A percentile compares a stretch with the other conserved stretches of the same genome.
Evolutionary conservation across 768 basidiomycete species (phyloP).

Genomic region (Psilocybe tampanensis): DNA sequence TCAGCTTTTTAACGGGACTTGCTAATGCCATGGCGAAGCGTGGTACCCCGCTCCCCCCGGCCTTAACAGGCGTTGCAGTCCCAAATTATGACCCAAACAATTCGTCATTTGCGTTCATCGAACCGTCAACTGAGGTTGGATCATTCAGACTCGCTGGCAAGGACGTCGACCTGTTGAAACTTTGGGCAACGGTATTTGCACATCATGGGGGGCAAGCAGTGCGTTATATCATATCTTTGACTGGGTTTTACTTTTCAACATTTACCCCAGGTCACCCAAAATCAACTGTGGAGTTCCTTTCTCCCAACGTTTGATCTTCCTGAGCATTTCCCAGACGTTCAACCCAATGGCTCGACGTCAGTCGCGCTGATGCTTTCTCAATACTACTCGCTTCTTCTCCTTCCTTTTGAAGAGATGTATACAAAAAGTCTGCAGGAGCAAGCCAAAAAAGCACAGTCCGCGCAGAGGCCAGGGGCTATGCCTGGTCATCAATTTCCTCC

Average conservation of each 20-base stretch:
- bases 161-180: slow-evolving; percentile 75
- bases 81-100: slow-evolving; percentile 62
- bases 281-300: slow-evolving; percentile 59
- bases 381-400: slow-evolving; percentile 63
- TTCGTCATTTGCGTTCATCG: slow-evolving; percentile 68
- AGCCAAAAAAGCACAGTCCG: slow-evolving; percentile 26
- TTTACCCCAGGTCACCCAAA: slow-evolving; percentile 44
- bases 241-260: slow-evolving; percentile 11
- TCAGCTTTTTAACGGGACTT: slow-evolving; percentile 61
- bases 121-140: slow-evolving; percentile 63
- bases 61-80: slow-evolving; percentile 62
- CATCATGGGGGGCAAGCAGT: slow-evolving; percentile 67
- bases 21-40: slow-evolving; percentile 60
- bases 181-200: slow-evolving; percentile 65
- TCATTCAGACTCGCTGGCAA: slow-evolving; percentile 69
- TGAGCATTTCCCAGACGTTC: slow-evolving; percentile 50
- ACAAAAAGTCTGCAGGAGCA: slow-evolving; percentile 62
- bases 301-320: slow-evolving; percentile 62
- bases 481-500: slow-evolving; percentile 29
- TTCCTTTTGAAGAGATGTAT: slow-evolving; percentile 74
- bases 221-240: slow-evolving; percentile 26
- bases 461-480: slow-evolving; percentile 40
- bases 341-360: slow-evolving; percentile 47
- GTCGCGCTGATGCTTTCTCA: slow-evolving; percentile 55
- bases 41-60: slow-evolving; percentile 72